These are phyloP conservation scores for Fusarium newnesense DNA, from an alignment of 2,329 filamentous ascomycete genomes.

Conservation along the genomic window DNA sequence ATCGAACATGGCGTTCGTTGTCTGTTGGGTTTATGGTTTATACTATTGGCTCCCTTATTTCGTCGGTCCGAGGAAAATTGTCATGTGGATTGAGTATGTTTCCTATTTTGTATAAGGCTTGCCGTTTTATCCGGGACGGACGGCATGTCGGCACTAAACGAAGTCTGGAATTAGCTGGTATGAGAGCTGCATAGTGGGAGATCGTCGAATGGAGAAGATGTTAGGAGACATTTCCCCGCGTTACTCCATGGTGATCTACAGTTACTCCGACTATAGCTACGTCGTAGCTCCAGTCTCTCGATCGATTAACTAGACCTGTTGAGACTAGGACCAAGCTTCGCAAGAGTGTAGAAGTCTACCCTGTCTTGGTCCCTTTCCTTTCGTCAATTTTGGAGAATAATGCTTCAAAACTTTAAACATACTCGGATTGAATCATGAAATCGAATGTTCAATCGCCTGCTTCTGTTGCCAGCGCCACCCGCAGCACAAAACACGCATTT, in stretches of 20 bases:
- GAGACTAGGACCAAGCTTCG: too few relatives aligned
- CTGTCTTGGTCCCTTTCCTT: rapidly evolving
- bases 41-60: neutral
- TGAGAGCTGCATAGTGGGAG: neutral
- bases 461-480: neutral
- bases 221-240: neutral
- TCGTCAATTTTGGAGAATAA: neutral
- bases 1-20: neutral
- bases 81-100: neutral
- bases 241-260: neutral
- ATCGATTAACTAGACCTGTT: neutral
- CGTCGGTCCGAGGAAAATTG: neutral
- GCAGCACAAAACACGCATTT: neutral
- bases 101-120: neutral
- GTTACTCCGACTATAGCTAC: rapidly evolving
- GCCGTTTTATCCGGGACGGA: neutral
- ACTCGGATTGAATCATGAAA: neutral
- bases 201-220: neutral
- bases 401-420: rapidly evolving
- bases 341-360: neutral
- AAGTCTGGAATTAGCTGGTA: neutral
- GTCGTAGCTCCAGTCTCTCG: neutral
- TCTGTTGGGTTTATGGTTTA: neutral
- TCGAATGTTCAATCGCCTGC: neutral
- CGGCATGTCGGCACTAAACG: neutral